phyloP scores from a whole-genome alignment of 345 rosid genomes.

The Zanthoxylum bungeanum region DNA sequence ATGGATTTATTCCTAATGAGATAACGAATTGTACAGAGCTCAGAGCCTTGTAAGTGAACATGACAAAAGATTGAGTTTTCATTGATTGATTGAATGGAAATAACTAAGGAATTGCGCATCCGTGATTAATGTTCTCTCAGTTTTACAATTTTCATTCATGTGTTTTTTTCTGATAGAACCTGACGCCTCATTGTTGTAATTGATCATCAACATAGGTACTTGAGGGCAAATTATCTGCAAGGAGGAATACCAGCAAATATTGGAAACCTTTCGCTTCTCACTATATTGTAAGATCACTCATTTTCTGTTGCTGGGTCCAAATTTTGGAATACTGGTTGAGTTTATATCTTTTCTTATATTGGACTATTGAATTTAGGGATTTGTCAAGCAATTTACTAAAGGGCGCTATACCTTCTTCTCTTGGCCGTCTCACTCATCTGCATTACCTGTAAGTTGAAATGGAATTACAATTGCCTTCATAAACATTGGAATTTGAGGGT shows the following conservation, averaged over 20 bases:
- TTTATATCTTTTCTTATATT: background rate
- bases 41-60: conserved; percentile 80
- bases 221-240: conserved; percentile 87
- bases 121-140: no score
- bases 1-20: conserved; percentile 77
- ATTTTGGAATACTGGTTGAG: background rate
- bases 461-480: conserved; percentile 3
- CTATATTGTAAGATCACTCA: conserved; percentile 54
- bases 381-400: conserved; percentile 84
- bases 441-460: conserved; percentile 58
- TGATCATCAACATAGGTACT: conserved; percentile 46
- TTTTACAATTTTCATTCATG: background rate
- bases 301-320: background rate
- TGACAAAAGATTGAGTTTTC: background rate
- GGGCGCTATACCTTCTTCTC: conserved; percentile 84
- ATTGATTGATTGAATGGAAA: no score
- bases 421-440: conserved; percentile 65
- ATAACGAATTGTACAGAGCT: conserved; percentile 75
- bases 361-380: conserved; percentile 51
- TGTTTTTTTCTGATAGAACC: background rate
- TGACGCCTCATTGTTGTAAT: conserved; percentile 1
- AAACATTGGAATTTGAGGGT: background rate
- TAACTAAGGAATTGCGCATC: no score
- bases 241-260: conserved; percentile 83
- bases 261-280: conserved; percentile 77